These are phyloP conservation scores for Allium sativum DNA, from an alignment of 106 monocot genomes.

Conservation along the genomic window DNA sequence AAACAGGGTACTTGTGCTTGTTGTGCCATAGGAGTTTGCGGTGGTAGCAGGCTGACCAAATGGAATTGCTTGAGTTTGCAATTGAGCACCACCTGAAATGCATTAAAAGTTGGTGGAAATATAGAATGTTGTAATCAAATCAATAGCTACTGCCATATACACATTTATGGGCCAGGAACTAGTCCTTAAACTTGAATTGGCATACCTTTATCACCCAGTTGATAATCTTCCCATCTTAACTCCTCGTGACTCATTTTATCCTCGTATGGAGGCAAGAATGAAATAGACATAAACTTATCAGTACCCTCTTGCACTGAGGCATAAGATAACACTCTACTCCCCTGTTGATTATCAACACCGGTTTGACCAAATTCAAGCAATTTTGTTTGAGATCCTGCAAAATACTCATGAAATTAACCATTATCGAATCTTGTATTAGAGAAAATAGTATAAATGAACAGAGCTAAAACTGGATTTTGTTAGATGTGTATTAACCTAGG, in stretches of 20 bases:
- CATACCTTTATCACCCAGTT: slow-evolving; percentile 87
- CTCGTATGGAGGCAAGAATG: slow-evolving; percentile 87
- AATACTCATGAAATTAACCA: neutral
- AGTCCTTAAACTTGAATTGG: neutral
- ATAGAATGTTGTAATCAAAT: neutral
- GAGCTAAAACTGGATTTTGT: too few species aligned
- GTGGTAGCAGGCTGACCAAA: too few species aligned
- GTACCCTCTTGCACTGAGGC: slow-evolving; percentile 54
- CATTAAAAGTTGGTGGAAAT: neutral
- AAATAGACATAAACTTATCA: slow-evolving; percentile 86
- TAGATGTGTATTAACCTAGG: too few species aligned
- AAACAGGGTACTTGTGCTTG: too few species aligned
- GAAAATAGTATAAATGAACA: too few species aligned
- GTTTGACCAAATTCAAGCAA: slow-evolving; percentile 32
- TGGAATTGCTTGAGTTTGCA: too few species aligned
- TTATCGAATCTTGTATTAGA: too few species aligned
- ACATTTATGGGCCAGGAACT: neutral
- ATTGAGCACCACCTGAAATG: neutral
- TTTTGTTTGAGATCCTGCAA: slow-evolving; percentile 52
- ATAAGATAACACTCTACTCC: slow-evolving; percentile 58
- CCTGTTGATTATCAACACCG: slow-evolving; percentile 27
- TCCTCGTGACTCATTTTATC: slow-evolving; percentile 88
- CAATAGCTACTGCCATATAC: neutral
- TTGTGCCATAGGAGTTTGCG: too few species aligned
- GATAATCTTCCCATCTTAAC: slow-evolving; percentile 96